Conservation (phyloP, 177 flowering plant genomes). For the Vitis hybrid region DNA sequence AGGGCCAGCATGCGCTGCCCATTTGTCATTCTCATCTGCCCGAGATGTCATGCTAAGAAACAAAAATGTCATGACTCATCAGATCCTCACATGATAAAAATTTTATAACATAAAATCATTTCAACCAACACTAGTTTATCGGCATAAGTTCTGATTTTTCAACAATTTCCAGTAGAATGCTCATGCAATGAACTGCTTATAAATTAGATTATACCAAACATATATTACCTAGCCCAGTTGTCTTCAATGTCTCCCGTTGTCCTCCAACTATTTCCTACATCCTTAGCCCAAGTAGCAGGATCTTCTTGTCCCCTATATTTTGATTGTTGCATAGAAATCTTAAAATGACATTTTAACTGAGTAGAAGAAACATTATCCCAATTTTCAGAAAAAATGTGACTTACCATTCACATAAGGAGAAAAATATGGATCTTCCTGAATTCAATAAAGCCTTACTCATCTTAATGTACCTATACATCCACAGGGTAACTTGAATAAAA, state of each 20-base stretch:
- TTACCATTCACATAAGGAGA: conserved; percentile 85
- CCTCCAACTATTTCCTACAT: conserved; percentile 80
- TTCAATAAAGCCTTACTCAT: conserved; percentile 70
- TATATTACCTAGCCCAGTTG: conserved; percentile 57
- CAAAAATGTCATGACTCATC: neutral
- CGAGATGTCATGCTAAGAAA: conserved; percentile 41
- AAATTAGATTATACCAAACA: too few species aligned
- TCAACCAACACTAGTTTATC: too few species aligned
- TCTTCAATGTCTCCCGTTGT: conserved; percentile 80
- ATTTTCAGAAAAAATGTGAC: conserved; percentile 8
- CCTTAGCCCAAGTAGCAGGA: conserved; percentile 78
- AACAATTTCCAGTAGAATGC: too few species aligned
- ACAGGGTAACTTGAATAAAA: neutral
- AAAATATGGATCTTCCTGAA: conserved; percentile 65
- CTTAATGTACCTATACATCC: conserved; percentile 45
- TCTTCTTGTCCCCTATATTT: conserved; percentile 60
- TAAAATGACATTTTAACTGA: neutral
- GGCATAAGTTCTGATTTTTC: too few species aligned
- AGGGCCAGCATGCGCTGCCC: conserved; percentile 79
- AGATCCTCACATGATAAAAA: too few species aligned
- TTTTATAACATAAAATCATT: too few species aligned
- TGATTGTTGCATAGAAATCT: neutral
- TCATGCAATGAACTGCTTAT: too few species aligned
- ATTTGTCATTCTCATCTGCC: conserved; percentile 67
- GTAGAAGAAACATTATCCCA: too few species aligned